A percentile compares a stretch with the other conserved stretches of the same genome.
Conservation (phyloP, 139 green algal species). For the Pleodorina starrii region DNA sequence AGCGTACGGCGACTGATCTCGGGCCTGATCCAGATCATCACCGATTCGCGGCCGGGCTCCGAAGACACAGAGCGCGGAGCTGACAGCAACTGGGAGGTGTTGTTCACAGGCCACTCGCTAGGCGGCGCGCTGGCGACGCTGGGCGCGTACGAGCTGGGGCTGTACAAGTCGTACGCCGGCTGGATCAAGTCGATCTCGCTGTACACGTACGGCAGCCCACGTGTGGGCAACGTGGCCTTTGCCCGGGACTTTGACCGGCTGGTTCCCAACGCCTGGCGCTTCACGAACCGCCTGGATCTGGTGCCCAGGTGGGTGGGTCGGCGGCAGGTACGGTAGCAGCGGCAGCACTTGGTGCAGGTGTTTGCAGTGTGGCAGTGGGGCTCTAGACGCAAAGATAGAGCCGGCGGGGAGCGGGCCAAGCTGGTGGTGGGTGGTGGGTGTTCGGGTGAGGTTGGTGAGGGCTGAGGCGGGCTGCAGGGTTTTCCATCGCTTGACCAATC, state of each 20-base stretch:
- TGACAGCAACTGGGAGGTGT: constrained; percentile 49
- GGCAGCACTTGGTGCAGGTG: too few relatives aligned
- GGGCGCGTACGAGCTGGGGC: constrained; percentile 80
- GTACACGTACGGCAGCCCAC: constrained; percentile 86
- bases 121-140: constrained; percentile 89
- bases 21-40: constrained; percentile 61
- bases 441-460: neutral
- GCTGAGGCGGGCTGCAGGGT: neutral
- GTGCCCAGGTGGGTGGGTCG: constrained; percentile 47
- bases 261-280: constrained; percentile 75
- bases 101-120: constrained; percentile 86
- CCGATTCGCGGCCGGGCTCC: constrained; percentile 24
- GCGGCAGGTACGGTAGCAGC: too few relatives aligned
- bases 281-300: constrained; percentile 81
- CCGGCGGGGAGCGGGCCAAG: neutral
- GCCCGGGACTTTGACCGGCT: constrained; percentile 70
- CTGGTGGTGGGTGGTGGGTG: neutral
- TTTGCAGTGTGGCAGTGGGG: too few relatives aligned
- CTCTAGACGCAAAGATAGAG: too few relatives aligned
- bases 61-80: neutral
- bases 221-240: constrained; percentile 85
- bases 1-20: constrained; percentile 53
- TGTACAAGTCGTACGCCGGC: constrained; percentile 51
- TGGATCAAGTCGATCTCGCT: constrained; percentile 57
- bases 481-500: too few relatives aligned